Evolutionary conservation across 768 basidiomycete species (phyloP), one percentile per base, ranked within the genome.

Genomic region (Baorangia bicolor): DNA sequence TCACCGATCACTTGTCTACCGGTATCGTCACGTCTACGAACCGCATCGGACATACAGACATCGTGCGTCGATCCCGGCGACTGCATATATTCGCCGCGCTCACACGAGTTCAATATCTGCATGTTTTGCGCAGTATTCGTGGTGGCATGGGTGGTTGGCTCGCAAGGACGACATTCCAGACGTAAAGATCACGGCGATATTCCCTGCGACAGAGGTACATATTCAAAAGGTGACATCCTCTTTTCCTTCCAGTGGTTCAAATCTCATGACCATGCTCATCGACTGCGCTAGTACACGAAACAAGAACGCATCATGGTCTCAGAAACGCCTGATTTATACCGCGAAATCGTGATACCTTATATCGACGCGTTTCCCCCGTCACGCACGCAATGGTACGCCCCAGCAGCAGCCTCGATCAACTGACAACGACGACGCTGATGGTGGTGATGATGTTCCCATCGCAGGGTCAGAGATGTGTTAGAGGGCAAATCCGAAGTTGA

Each of bases 181-280:
- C 62, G 74, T 94, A 55, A 92, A 92, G 73, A 81, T 98, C 60
- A 90, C 85, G 57, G 76, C 94, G 18, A 87, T 97, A 49, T 89
- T 81, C 58, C 96, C 96, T 16, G 93, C 93, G 2, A 98, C 93
- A 0, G 90, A 94, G 9, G 83, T 86, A 4, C 94, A 98, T 66
- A 86, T 98, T 55, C 81, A 80, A 57, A 97, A 97, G 80, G 21
- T 50, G 3, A 23, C 11, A 4, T 28, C 14, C 10, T 33, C 23
- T 41, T 33, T 30, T 21, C 49, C 18, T 43, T 7, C n/a, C 9
- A 18, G 28, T 13, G 9, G 16, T 23, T 42, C 13, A 3, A 23
- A 25, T 18, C 14, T 34, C 31, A 12, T 8, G 38, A 7, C 1
- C n/a, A 8, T 18, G 10, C 18, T 31, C 20, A 16, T 34, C 20